Conservation (phyloP, 306 rosid genomes). For the Acacia crassicarpa region DNA sequence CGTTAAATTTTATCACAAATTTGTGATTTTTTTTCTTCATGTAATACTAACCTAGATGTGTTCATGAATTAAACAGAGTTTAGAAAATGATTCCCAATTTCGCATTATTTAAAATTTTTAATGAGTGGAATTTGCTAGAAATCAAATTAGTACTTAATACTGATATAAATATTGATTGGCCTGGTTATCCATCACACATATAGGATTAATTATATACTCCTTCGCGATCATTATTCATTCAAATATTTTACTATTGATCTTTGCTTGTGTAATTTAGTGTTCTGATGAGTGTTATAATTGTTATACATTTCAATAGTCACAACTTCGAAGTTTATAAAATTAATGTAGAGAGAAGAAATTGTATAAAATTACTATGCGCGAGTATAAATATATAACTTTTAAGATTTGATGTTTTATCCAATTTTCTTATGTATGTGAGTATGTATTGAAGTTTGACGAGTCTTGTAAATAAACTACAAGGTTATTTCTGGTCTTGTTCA, state of each 20-base stretch:
- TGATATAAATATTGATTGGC: not conserved
- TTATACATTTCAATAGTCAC: not conserved
- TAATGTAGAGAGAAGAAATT: not conserved
- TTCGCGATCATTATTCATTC: not conserved
- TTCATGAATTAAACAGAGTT: not conserved
- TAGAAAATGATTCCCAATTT: not conserved
- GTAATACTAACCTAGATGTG: too few species aligned
- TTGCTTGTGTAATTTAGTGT: not conserved
- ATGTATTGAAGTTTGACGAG: not conserved
- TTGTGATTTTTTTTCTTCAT: not conserved
- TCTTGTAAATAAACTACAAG: not conserved
- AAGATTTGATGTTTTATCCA: not conserved
- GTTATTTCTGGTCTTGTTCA: not conserved
- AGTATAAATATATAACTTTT: not conserved
- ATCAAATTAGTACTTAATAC: too few species aligned
- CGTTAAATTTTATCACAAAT: not conserved
- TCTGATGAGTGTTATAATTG: not conserved
- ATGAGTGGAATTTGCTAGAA: not conserved
- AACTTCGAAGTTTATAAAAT: not conserved
- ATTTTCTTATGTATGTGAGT: too few species aligned
- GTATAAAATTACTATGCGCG: not conserved
- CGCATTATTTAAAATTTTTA: not conserved
- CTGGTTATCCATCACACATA: not conserved
- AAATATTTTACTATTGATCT: not conserved
- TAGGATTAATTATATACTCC: not conserved